Base-by-base conservation (phyloP, 2,329 filamentous ascomycete species). In the Cadophora sp. region DNA sequence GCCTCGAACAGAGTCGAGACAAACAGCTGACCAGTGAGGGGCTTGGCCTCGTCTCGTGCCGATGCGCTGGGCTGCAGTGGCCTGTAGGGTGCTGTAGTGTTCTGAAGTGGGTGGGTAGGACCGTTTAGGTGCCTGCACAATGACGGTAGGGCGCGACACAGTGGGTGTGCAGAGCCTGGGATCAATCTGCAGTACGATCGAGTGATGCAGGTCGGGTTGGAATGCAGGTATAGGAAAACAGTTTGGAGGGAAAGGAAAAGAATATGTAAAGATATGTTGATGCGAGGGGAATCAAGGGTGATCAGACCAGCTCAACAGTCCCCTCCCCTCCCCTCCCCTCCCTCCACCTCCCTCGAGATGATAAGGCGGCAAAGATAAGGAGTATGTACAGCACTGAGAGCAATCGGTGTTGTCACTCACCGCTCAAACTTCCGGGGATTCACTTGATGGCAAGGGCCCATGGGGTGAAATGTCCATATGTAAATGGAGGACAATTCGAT, bases 1-100 rank as follows among this genome's bases (percentile, higher is more conserved):
- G 60, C 72, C 74, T 63, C 77, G 78, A 66, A 40, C 66, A 76
- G 80, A 4, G 79, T 79, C 67, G 78, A 79, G 66, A 80, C 75
- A 61, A 79, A 80, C 56, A 79, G 79, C 67, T 76, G 75, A 67
- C 68, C 78, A 68, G 68, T 68, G 34, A 59, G 34, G 56, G 22
- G 31, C 55, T 59, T 59, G 31, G 55, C 50, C 29, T n/a, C n/a
- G 43, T 6, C n/a, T n/a, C 40, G 40, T 43, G 40, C 40, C 40
- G 40, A 43, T 16, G 40, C 40, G 40, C 40, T 43, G 40, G 40
- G 40, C 40, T 43, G 12, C 40, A 43, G 40, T 43, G 40, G 40
- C 40, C 40, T 43, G 40, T 43, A 43, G 12, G 3, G 37, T 8
- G 7, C 8, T 40, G 40, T 43, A 43, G 40, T 11, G 40, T 48